phyloP scores from a whole-genome alignment of 2,329 filamentous ascomycete genomes.

The Reticulascus tulasneorum region DNA sequence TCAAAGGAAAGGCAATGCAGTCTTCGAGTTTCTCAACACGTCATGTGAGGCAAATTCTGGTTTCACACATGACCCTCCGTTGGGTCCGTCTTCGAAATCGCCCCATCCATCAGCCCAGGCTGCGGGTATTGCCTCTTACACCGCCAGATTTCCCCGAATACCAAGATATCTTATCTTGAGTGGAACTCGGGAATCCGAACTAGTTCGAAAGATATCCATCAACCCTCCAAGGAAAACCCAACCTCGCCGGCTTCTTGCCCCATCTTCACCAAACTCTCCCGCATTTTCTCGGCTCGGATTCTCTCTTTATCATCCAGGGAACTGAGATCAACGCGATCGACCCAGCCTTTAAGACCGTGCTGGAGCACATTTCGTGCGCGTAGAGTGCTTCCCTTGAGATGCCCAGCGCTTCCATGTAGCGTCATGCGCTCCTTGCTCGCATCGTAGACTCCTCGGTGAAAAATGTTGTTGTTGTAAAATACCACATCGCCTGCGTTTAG shows the following conservation, averaged over 20 bases:
- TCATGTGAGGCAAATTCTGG: no score
- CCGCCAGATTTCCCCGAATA: background rate
- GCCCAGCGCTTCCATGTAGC: slow-evolving; percentile 68
- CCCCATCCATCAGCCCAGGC: background rate
- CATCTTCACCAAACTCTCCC: slow-evolving; percentile 56
- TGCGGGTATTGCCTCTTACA: background rate
- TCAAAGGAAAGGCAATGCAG: no score
- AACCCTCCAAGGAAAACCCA: slow-evolving; percentile 55
- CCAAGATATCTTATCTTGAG: no score
- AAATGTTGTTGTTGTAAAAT: slow-evolving; percentile 88
- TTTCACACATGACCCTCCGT: no score
- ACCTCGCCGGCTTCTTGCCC: slow-evolving; percentile 58
- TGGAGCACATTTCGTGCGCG: slow-evolving; percentile 71
- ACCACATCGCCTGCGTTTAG: slow-evolving; percentile 73
- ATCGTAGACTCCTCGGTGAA: slow-evolving; percentile 68
- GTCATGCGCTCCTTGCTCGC: slow-evolving; percentile 59
- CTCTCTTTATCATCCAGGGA: slow-evolving; percentile 38
- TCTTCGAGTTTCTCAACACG: no score
- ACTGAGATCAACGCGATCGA: slow-evolving; percentile 54
- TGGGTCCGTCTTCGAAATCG: no score
- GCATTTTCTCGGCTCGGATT: slow-evolving; percentile 59
- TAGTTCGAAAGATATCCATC: background rate
- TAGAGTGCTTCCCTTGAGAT: slow-evolving; percentile 47
- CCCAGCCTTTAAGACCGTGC: slow-evolving; percentile 68
- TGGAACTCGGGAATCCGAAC: background rate